These are phyloP conservation scores for Cornus florida DNA, from an alignment of 148 eudicot species.

Conservation along the genomic window DNA sequence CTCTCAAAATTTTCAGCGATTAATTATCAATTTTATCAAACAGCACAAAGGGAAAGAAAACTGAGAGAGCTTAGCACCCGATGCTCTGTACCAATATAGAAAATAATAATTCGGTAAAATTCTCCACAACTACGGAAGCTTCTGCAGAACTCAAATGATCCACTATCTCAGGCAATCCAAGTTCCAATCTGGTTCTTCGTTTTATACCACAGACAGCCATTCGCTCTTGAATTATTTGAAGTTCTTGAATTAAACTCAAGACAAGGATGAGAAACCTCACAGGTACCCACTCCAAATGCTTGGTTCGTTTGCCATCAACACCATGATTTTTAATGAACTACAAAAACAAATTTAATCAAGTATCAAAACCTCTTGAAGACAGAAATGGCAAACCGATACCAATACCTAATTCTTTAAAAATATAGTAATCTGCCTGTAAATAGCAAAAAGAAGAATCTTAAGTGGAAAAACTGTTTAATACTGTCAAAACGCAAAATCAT, in stretches of 20 bases:
- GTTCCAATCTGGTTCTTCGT: slow-evolving; percentile 24
- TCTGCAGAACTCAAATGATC: slow-evolving; percentile 24
- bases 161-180: slow-evolving; percentile 19
- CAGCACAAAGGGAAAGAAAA: background rate
- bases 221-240: slow-evolving; percentile 59
- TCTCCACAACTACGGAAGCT: slow-evolving; percentile 34
- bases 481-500: no score
- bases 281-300: slow-evolving; percentile 36
- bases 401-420: background rate
- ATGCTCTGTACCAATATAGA: slow-evolving; percentile 56
- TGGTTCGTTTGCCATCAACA: slow-evolving; percentile 32
- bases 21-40: no score
- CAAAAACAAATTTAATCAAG: slow-evolving; percentile 15
- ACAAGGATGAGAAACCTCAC: slow-evolving; percentile 72
- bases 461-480: no score
- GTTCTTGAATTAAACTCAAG: slow-evolving; percentile 72
- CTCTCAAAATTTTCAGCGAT: no score
- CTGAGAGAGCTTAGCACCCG: background rate
- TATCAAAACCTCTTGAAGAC: slow-evolving; percentile 5
- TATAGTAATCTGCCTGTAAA: background rate
- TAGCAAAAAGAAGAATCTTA: background rate
- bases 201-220: slow-evolving; percentile 21
- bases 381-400: background rate
- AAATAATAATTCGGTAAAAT: slow-evolving; percentile 42
- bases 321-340: slow-evolving; percentile 67